Percentiles rank a stretch among this genome's conserved stretches.
phyloP scores from a whole-genome alignment of 2,329 filamentous ascomycete species.

The Colletotrichum coccodes region DNA sequence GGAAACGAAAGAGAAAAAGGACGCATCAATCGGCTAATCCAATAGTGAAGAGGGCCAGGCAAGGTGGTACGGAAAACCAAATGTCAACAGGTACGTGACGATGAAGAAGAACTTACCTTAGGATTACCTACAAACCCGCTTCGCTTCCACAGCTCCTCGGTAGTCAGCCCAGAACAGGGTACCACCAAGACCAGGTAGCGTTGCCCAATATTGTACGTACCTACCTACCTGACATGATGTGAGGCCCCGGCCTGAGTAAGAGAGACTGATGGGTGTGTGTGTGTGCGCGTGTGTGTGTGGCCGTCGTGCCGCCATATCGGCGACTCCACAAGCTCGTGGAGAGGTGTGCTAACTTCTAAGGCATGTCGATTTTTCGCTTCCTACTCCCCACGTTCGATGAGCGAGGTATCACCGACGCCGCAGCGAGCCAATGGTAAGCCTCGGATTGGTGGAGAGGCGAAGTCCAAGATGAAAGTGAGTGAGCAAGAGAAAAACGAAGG shows the following conservation, averaged over 20 bases:
- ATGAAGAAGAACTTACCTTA: slow-evolving; percentile 27
- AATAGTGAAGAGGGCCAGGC: slow-evolving; percentile 2
- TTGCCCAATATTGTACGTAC: slow-evolving; percentile 10
- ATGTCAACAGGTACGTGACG: slow-evolving; percentile 21
- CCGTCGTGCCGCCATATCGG: slow-evolving; percentile 6
- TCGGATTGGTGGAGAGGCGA: slow-evolving; percentile 7
- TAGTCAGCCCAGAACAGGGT: slow-evolving; percentile 22
- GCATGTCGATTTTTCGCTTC: background rate
- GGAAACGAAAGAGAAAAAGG: slow-evolving; percentile 6
- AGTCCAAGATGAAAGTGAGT: background rate
- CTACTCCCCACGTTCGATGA: slow-evolving; percentile 19
- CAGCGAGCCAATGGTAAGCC: slow-evolving; percentile 24
- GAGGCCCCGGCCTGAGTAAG: background rate
- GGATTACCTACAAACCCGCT: slow-evolving; percentile 30
- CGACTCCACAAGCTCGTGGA: slow-evolving; percentile 24
- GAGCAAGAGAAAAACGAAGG: background rate
- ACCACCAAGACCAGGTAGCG: slow-evolving; percentile 18
- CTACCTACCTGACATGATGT: slow-evolving; percentile 1
- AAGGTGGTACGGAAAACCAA: slow-evolving; percentile 5
- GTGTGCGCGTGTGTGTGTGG: background rate
- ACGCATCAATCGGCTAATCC: slow-evolving; percentile 17
- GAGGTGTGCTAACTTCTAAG: background rate
- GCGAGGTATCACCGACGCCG: slow-evolving; percentile 30
- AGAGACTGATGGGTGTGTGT: background rate
- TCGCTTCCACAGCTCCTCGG: slow-evolving; percentile 14